Conservation (phyloP, 495 filamentous ascomycete genomes). For the Lasiosphaeria miniovina region DNA sequence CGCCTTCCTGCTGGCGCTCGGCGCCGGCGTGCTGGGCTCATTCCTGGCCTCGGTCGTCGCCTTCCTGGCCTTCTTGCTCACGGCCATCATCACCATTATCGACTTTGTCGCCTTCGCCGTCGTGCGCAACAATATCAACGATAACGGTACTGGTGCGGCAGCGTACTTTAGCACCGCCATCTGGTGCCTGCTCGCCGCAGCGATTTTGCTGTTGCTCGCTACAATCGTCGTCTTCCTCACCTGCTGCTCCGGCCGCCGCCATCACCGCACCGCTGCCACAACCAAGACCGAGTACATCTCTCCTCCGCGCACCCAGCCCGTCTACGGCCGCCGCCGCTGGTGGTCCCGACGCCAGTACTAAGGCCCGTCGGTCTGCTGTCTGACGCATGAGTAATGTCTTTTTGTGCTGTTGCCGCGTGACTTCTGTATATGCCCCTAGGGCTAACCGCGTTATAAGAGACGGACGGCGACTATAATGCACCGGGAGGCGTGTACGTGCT, state of each 20-base stretch:
- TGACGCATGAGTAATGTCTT: too few relatives aligned
- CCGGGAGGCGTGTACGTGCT: too few relatives aligned
- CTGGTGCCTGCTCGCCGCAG: conserved; percentile 51
- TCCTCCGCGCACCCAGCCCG: background rate
- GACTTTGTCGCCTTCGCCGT: conserved; percentile 57
- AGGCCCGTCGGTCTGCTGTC: too few relatives aligned
- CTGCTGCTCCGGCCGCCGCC: conserved; percentile 39
- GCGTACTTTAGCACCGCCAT: conserved; percentile 47
- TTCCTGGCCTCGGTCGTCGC: conserved; percentile 49
- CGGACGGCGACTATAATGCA: too few relatives aligned
- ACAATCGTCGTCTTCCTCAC: conserved; percentile 56
- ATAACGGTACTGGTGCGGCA: conserved; percentile 28
- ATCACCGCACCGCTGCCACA: background rate
- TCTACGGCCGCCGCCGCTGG: too few relatives aligned
- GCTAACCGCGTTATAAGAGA: too few relatives aligned
- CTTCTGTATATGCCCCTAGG: too few relatives aligned
- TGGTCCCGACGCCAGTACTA: too few relatives aligned
- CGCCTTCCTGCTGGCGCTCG: conserved; percentile 53
- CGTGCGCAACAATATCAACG: conserved; percentile 49
- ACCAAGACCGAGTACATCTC: conserved; percentile 2
- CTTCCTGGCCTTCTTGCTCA: conserved; percentile 51
- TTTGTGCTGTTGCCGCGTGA: too few relatives aligned
- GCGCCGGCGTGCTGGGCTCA: conserved; percentile 52
- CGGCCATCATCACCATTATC: conserved; percentile 50
- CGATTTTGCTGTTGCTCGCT: conserved; percentile 50